phyloP scores from a whole-genome alignment of 129 eudicot genomes.

The Chrysanthemum seticuspe region DNA sequence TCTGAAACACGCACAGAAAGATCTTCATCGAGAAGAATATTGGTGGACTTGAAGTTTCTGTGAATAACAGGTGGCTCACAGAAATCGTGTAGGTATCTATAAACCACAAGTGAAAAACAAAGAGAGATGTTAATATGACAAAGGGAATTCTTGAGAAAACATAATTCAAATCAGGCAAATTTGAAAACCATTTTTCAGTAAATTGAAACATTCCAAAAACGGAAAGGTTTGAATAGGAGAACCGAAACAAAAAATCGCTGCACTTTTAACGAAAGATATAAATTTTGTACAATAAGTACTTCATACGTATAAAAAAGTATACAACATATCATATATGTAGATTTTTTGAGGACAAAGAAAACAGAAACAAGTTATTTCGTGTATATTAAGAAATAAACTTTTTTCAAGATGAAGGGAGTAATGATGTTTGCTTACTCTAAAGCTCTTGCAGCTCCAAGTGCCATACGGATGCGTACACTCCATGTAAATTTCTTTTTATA shows the following conservation, averaged over 20 bases:
- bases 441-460: constrained; percentile 99
- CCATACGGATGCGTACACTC: constrained; percentile 87
- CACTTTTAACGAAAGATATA: not conserved
- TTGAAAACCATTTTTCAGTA: no score
- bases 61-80: constrained; percentile 93
- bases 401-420: no score
- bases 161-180: not conserved
- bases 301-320: not conserved
- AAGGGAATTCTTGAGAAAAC: not conserved
- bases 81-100: constrained; percentile 86
- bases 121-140: constrained; percentile 17
- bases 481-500: constrained; percentile 72
- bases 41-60: constrained; percentile 88
- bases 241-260: not conserved
- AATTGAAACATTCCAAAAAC: no score
- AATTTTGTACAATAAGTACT: not conserved
- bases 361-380: not conserved
- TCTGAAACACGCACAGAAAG: constrained; percentile 86
- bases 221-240: not conserved
- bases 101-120: constrained; percentile 15
- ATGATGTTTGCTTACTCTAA: constrained; percentile 63
- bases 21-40: constrained; percentile 92
- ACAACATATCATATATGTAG: not conserved
- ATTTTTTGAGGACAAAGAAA: not conserved
- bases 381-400: not conserved